These are phyloP conservation scores for Rhodotorula sp. DNA, from an alignment of 1,284 basidiomycete species.

Conservation along the genomic window DNA sequence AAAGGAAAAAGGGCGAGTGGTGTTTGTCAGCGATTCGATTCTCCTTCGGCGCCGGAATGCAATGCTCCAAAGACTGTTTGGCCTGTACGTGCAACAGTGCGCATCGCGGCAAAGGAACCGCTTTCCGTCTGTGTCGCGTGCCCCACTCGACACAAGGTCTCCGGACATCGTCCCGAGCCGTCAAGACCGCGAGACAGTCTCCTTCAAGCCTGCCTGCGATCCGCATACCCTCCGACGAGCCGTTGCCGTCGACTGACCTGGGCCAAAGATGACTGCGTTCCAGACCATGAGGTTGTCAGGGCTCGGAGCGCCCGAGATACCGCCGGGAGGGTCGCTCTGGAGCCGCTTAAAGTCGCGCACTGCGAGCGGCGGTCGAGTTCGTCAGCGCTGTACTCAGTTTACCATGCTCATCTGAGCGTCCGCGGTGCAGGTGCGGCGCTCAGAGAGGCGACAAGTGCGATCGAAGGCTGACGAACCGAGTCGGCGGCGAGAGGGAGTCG, in stretches of 20 bases:
- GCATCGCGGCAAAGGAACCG: too few relatives aligned
- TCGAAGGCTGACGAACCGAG: slow-evolving; percentile 18
- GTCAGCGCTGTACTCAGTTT: background rate
- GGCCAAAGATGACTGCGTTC: slow-evolving; percentile 99
- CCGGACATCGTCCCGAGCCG: too few relatives aligned
- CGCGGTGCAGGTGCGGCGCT: background rate
- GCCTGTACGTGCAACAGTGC: too few relatives aligned
- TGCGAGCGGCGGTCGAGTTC: background rate
- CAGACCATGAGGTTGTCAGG: slow-evolving; percentile 98
- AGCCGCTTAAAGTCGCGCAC: slow-evolving; percentile 93
- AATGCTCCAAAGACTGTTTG: too few relatives aligned
- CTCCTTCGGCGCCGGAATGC: too few relatives aligned
- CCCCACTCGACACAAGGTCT: too few relatives aligned
- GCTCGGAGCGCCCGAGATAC: slow-evolving; percentile 93
- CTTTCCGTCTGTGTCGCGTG: too few relatives aligned
- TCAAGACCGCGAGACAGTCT: background rate
- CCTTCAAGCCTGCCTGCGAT: background rate
- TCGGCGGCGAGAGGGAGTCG: slow-evolving; percentile 34
- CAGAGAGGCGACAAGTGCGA: background rate
- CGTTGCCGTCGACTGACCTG: slow-evolving; percentile 61
- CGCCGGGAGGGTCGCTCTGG: slow-evolving; percentile 88
- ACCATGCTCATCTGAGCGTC: too few relatives aligned
- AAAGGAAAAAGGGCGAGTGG: background rate
- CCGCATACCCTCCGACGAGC: background rate
- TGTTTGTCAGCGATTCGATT: background rate